A percentile compares a stretch with the other conserved stretches of the same genome.
These are phyloP conservation scores for Heliamphora exappendiculata DNA, from an alignment of 148 eudicot genomes.

Conservation along the genomic window DNA sequence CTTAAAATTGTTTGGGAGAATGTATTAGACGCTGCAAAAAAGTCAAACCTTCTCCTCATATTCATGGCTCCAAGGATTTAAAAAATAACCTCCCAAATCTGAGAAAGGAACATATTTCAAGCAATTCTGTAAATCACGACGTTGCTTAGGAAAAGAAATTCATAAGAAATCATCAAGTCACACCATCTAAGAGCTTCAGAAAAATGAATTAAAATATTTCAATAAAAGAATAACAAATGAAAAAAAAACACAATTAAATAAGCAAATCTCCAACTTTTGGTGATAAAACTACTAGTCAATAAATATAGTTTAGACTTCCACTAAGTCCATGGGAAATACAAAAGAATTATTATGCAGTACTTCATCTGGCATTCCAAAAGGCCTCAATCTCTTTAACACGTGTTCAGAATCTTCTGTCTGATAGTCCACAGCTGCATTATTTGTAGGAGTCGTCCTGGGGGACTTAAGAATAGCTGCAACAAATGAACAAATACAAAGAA, in stretches of 20 bases:
- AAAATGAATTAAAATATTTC: background rate
- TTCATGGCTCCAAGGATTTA: background rate
- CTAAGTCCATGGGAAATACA: slow-evolving; percentile 1
- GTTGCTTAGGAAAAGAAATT: background rate
- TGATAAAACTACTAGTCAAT: background rate
- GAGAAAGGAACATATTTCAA: background rate
- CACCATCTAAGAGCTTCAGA: background rate
- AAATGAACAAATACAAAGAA: background rate
- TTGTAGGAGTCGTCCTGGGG: slow-evolving; percentile 66
- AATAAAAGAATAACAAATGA: background rate
- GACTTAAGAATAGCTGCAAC: slow-evolving; percentile 54
- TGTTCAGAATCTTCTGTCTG: slow-evolving; percentile 85
- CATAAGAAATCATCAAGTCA: background rate
- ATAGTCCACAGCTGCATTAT: slow-evolving; percentile 58
- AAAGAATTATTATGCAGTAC: slow-evolving; percentile 30
- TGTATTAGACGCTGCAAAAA: background rate
- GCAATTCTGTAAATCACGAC: background rate
- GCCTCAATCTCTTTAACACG: slow-evolving; percentile 65
- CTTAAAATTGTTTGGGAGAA: background rate
- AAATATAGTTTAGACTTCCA: background rate
- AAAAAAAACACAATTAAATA: background rate
- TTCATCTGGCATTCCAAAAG: slow-evolving; percentile 64
- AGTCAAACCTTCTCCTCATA: background rate
- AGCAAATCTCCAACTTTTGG: background rate
- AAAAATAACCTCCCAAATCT: background rate